Evolutionary conservation across 179 eudicot species (phyloP), one percentile per base, ranked within the genome.

Genomic region (Actinidia chinensis): DNA sequence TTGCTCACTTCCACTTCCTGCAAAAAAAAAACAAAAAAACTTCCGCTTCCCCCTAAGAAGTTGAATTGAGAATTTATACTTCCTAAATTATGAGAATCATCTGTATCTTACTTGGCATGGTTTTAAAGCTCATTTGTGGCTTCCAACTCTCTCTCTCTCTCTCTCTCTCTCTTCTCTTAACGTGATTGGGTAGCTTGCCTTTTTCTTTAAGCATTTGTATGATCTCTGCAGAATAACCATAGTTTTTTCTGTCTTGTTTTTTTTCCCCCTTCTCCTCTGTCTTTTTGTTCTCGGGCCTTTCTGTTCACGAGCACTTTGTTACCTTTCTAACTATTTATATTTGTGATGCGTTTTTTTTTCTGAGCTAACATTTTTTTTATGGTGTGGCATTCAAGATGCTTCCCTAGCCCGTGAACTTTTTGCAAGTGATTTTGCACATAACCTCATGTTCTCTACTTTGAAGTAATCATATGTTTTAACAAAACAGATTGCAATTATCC

Each of bases 371-470:
- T n/a, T n/a, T 64, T 67, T 66, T 52, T 22, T 40, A 42, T 59
- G 64, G 9, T 44, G 25, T 59, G 52, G 78, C 56, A 61, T 76
- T 54, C 91, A n/a, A 95, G 99, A 80, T 90, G 85, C 91, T 91
- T 82, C 99, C 99, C 68, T 76, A 48, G 94, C 86, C 56, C 97
- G 95, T 47, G 98, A 94, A 76, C n/a, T 52, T 87, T 77, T 86
- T 92, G 82, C 95, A 90, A 83, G 80, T 94, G 88, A 71, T 92
- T 86, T 88, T 94, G 79, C 97, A 97, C 54, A 80, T 59, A 96
- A 96, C 81, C 94, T 96, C 59, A 96, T 96, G 99, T 88, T 96
- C 85, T 96, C 86, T 96, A 96, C 89, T 96, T 96, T 82, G 98
- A 96, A 96, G 99, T 96, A 76, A n/a, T n/a, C n/a, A 23, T 46